phyloP scores from a whole-genome alignment of 352 stramenopile genomes.

The Phytopythium montanum region DNA sequence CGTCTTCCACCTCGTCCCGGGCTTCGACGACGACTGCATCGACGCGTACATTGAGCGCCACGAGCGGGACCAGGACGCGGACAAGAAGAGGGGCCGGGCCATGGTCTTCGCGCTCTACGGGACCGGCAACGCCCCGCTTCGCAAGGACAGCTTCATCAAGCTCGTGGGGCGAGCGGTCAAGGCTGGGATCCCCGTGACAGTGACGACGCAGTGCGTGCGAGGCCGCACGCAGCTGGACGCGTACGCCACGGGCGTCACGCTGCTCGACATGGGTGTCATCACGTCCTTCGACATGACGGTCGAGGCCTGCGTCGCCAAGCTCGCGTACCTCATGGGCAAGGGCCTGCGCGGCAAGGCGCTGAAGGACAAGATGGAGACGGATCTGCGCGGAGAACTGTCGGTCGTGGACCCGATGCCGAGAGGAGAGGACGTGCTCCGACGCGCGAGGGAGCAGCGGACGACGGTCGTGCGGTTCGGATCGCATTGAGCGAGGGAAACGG shows the following conservation, averaged over 20 bases:
- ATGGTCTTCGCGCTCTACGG: slow-evolving; percentile 95
- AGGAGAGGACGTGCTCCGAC: slow-evolving; percentile 59
- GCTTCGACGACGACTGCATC: slow-evolving; percentile 86
- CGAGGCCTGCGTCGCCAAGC: slow-evolving; percentile 92
- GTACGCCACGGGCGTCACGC: slow-evolving; percentile 90
- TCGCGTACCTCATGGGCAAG: slow-evolving; percentile 94
- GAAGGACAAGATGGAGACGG: slow-evolving; percentile 82
- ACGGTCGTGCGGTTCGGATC: slow-evolving; percentile 73
- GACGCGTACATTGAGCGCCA: slow-evolving; percentile 71
- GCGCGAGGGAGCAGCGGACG: slow-evolving; percentile 63
- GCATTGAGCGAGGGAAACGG: slow-evolving; percentile 25
- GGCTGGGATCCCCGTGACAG: slow-evolving; percentile 88
- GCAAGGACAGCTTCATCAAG: slow-evolving; percentile 86
- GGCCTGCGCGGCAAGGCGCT: slow-evolving; percentile 56
- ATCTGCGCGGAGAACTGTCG: slow-evolving; percentile 78
- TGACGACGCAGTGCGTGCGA: slow-evolving; percentile 93
- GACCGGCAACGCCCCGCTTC: slow-evolving; percentile 92
- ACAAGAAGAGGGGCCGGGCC: slow-evolving; percentile 31
- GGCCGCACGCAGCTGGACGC: slow-evolving; percentile 91
- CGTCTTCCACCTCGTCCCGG: slow-evolving; percentile 89
- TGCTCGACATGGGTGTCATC: slow-evolving; percentile 92
- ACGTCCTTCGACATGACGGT: slow-evolving; percentile 96
- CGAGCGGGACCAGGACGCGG: slow-evolving; percentile 32
- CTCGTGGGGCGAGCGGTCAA: slow-evolving; percentile 80
- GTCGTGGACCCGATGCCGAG: slow-evolving; percentile 63